These are phyloP conservation scores for Fusarium sp. DNA, from an alignment of 2,329 filamentous ascomycete species.

Conservation along the genomic window DNA sequence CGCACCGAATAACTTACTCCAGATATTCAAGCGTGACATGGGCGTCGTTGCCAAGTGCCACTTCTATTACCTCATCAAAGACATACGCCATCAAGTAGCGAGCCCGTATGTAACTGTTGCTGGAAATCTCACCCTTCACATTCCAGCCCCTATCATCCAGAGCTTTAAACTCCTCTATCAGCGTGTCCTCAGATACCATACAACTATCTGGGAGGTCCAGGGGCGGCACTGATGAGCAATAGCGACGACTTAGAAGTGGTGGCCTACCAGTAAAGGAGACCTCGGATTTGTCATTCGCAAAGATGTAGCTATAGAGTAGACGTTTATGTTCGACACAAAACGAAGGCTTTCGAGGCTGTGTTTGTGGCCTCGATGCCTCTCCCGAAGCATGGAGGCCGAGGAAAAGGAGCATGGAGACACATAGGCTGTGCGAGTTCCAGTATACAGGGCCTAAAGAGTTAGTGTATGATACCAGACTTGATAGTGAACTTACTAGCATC, in stretches of 20 bases:
- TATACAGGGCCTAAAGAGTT: conserved; percentile 44
- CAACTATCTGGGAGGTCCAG: conserved; percentile 63
- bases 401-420: conserved; percentile 49
- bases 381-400: conserved; percentile 47
- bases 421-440: conserved; percentile 52
- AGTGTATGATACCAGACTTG: not conserved
- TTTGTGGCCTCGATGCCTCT: conserved; percentile 2
- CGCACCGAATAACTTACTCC: conserved; percentile 20
- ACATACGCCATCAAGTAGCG: conserved; percentile 58
- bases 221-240: conserved; percentile 62
- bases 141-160: conserved; percentile 65
- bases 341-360: conserved; percentile 31
- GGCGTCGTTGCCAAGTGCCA: conserved; percentile 56
- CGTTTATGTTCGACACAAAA: conserved; percentile 48
- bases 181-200: conserved; percentile 53
- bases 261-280: conserved; percentile 65
- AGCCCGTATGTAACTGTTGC: conserved; percentile 58
- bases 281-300: conserved; percentile 59
- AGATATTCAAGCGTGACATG: conserved; percentile 32
- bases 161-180: conserved; percentile 18
- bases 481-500: conserved; percentile 50
- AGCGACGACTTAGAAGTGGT: conserved; percentile 61
- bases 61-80: conserved; percentile 68
- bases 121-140: conserved; percentile 52
- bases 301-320: conserved; percentile 49